Conservation (phyloP, 805 yeast species). For the Zygotorulaspora danielsina region DNA sequence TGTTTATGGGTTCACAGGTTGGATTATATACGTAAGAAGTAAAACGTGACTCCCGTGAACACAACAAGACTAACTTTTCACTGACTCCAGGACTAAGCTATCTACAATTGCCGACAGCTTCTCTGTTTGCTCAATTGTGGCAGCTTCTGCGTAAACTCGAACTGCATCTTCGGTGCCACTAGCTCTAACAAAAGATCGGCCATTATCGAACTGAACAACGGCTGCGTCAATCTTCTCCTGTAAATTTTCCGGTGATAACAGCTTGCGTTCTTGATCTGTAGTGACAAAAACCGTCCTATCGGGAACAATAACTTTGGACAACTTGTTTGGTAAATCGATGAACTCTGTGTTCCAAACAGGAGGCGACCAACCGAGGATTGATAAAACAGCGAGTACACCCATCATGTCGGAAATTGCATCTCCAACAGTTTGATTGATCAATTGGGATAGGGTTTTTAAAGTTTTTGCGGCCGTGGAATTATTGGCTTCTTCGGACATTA, state of each 20-base stretch:
- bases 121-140: constrained; percentile 45
- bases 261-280: constrained; percentile 82
- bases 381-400: constrained; percentile 63
- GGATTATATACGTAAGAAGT: too few relatives aligned
- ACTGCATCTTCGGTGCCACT: constrained; percentile 98
- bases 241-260: constrained; percentile 71
- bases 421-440: constrained; percentile 97
- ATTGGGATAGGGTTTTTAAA: constrained; percentile 55
- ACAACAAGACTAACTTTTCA: too few relatives aligned
- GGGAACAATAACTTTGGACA: constrained; percentile 75
- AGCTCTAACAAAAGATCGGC: constrained; percentile 92
- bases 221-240: constrained; percentile 66
- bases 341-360: constrained; percentile 72
- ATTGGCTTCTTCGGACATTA: constrained; percentile 39
- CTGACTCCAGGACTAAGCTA: constrained; percentile 32
- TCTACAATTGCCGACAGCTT: constrained; percentile 42
- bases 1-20: too few relatives aligned
- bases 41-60: too few relatives aligned
- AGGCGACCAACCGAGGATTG: constrained; percentile 55
- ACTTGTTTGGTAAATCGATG: constrained; percentile 78
- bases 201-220: constrained; percentile 52
- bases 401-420: constrained; percentile 93
- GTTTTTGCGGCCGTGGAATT: constrained; percentile 42
- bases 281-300: constrained; percentile 79
- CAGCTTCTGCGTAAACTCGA: constrained; percentile 90